Evolutionary conservation across 2,329 filamentous ascomycete species (phyloP).

Genomic region (Curvularia verruculosa): DNA sequence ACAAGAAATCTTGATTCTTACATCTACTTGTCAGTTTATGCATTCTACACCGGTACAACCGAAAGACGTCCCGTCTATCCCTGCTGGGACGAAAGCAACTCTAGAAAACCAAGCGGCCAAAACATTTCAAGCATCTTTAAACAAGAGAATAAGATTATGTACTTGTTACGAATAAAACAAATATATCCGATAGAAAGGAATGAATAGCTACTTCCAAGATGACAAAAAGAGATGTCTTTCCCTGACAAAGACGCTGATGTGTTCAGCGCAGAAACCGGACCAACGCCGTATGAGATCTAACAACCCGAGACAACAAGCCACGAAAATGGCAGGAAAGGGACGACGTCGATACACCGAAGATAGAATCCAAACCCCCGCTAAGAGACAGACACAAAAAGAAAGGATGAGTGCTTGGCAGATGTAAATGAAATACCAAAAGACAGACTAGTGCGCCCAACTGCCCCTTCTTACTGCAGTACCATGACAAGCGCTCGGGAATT

Average conservation of each 20-base stretch:
- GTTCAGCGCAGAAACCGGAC: conserved; percentile 1
- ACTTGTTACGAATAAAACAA: conserved; percentile 8
- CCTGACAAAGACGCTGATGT: background rate
- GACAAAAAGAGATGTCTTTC: conserved; percentile 2
- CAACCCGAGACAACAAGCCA: background rate
- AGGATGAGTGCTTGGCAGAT: background rate
- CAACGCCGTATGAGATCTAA: conserved; percentile 8
- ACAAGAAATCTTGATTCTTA: too few relatives aligned
- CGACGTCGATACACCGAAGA: background rate
- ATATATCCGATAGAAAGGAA: conserved; percentile 2
- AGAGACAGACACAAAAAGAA: conserved; percentile 12
- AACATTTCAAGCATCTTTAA: background rate
- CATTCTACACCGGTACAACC: background rate
- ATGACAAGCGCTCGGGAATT: conserved; percentile 37
- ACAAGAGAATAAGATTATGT: background rate
- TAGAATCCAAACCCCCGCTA: conserved; percentile 19
- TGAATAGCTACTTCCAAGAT: background rate
- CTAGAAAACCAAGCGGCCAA: background rate
- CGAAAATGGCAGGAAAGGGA: background rate
- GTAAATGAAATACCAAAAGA: conserved; percentile 1
- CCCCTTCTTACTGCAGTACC: conserved; percentile 56
- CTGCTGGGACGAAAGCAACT: background rate
- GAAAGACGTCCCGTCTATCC: background rate
- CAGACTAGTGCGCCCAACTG: conserved; percentile 52
- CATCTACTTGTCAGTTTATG: too few relatives aligned